Conservation (phyloP, 495 filamentous ascomycete species). For the Aspergillus haitiensis region DNA sequence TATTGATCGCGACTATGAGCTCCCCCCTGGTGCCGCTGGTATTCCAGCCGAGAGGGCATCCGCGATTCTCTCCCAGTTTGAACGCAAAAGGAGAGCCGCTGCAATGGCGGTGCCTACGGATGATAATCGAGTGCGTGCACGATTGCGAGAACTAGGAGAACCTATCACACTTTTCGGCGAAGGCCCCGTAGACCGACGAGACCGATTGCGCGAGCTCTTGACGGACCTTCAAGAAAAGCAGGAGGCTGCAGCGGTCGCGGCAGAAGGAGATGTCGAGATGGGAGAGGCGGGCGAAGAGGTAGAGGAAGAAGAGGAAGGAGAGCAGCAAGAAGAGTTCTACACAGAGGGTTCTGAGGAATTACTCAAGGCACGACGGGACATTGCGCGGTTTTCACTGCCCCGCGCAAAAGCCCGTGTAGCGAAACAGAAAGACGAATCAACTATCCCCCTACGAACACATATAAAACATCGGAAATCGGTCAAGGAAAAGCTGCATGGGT, state of each 20-base stretch:
- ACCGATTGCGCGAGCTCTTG: constrained; percentile 80
- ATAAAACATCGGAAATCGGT: constrained; percentile 86
- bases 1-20: constrained; percentile 80
- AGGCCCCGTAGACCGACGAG: constrained; percentile 80
- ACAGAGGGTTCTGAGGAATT: constrained; percentile 76
- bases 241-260: constrained; percentile 58
- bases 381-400: constrained; percentile 84
- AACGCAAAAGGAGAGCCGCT: constrained; percentile 82
- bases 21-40: constrained; percentile 69
- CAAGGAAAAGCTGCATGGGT: constrained; percentile 77
- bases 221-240: constrained; percentile 67
- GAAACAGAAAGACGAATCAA: constrained; percentile 74
- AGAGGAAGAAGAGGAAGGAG: constrained; percentile 59
- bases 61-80: constrained; percentile 84
- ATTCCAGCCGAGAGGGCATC: constrained; percentile 86
- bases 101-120: constrained; percentile 94
- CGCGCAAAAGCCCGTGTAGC: constrained; percentile 73
- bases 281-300: constrained; percentile 44
- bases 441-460: constrained; percentile 80
- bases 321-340: constrained; percentile 95
- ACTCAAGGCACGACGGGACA: constrained; percentile 72
- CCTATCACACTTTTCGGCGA: constrained; percentile 96
- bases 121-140: constrained; percentile 79
- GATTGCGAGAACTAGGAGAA: constrained; percentile 80
- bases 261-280: constrained; percentile 59